phyloP scores from a whole-genome alignment of 768 basidiomycete species.

The Amanita pallidorosea region DNA sequence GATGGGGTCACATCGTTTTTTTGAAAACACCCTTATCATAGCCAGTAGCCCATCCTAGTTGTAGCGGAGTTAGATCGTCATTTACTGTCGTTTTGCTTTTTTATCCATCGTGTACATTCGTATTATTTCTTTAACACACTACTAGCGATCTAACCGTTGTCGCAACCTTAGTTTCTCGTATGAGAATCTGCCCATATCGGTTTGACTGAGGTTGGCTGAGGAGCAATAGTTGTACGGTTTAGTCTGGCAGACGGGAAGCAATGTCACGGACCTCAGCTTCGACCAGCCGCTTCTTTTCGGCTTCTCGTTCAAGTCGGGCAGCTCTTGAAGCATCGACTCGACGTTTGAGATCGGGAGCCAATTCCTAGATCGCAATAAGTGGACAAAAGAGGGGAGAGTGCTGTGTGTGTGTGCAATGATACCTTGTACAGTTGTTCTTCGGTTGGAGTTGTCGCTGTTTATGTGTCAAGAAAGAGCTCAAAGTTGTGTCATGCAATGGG shows the following conservation, averaged over 20 bases:
- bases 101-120: conserved; percentile 3
- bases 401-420: conserved; percentile 9
- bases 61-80: conserved; percentile 4
- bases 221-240: not conserved
- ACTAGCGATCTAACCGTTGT: not conserved
- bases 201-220: conserved; percentile 15
- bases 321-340: conserved; percentile 52
- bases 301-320: conserved; percentile 41
- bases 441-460: conserved; percentile 36
- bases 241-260: not conserved
- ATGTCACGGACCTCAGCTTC: conserved; percentile 36
- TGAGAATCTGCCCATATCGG: conserved; percentile 21
- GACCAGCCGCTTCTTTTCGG: conserved; percentile 38
- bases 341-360: conserved; percentile 55
- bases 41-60: not conserved
- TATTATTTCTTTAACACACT: conserved; percentile 2
- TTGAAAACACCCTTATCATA: not conserved
- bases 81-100: not conserved
- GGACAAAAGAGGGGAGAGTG: conserved; percentile 1
- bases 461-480: conserved; percentile 1
- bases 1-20: not conserved
- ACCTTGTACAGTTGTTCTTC: conserved; percentile 47
- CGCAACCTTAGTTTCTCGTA: not conserved
- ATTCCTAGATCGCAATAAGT: conserved; percentile 25
- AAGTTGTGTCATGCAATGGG: not conserved